Percentiles rank a stretch among this genome's conserved stretches.
Evolutionary conservation across 148 eudicot genomes (phyloP).

Genomic region (Vaccinium corymbosum): DNA sequence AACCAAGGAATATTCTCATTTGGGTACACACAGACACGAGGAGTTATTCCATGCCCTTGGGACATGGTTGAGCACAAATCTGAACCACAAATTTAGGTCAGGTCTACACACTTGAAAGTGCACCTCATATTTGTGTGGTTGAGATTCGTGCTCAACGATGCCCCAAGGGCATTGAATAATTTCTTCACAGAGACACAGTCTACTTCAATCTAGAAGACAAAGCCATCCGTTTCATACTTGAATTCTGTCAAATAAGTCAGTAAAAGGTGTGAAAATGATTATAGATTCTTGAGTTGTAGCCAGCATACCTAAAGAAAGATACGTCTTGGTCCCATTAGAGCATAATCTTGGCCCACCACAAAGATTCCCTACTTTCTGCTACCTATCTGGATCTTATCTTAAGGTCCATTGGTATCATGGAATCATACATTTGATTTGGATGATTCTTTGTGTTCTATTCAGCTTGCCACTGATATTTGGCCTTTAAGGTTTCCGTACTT

Average conservation of each 20-base stretch:
- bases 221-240: background rate
- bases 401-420: background rate
- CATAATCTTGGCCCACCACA: background rate
- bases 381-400: background rate
- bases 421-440: background rate
- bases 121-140: no score
- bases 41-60: background rate
- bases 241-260: background rate
- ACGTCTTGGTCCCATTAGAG: background rate
- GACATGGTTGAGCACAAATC: no score
- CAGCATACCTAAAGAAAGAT: background rate
- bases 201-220: background rate
- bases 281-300: background rate
- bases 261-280: background rate
- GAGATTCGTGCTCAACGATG: no score
- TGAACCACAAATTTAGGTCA: no score
- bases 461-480: background rate
- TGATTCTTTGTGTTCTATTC: background rate
- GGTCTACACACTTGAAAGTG: no score
- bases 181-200: background rate
- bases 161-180: no score
- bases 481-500: background rate
- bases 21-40: background rate
- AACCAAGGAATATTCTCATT: background rate
- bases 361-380: background rate